Evolutionary conservation across 169 alveolate genomes (phyloP), one percentile per base, ranked within the genome.

Genomic region (Cryptosporidium xiaoi): DNA sequence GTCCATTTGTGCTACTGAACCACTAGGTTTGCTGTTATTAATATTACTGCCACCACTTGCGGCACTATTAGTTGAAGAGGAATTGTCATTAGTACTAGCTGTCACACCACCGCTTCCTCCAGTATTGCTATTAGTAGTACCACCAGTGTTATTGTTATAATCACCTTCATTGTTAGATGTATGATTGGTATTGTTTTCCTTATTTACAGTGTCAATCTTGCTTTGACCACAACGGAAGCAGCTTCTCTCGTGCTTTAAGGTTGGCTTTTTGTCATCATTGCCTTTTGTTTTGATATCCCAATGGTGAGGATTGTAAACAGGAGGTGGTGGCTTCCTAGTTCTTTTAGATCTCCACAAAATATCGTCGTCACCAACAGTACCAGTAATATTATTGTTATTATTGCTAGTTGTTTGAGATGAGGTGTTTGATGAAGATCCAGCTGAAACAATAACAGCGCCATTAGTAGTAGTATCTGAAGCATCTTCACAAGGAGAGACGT

Each of bases 201-300:
- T 29, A 56, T 2, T 65, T 12, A 40, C 56, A 31, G 91, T 33
- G 6, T 83, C 92, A 34, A 69, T 92, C 89, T 93, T 93, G 10
- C 95, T 91, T 62, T 92, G 91, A 51, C 96, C 96, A 90, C 98
- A 95, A 44, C 94, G 91, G 91, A 95, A 95, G 66, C 98, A 95
- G 48, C 94, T 84, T 77, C 92, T 69, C 62, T 95, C 98, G 90
- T 95, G 97, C 56, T 90, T 92, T 15, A 95, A 82, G 3, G 71
- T 36, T 2, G 71, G 71, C 83, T 90, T 91, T 71, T 93, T 93
- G 48, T 92, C 93, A 46, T 94, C 96, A 66, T 93, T 90, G 33
- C 62, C 20, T 31, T 62, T 77, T 15, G 87, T 48, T 18, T 50
- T 56, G 51, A 62, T 40, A 16, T 77, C 87, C 87, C 87, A 77